Percentiles rank a stretch among this genome's conserved stretches.
Evolutionary conservation across 2,329 filamentous ascomycete genomes (phyloP).

Genomic region (Rhinocladiella mackenziei): DNA sequence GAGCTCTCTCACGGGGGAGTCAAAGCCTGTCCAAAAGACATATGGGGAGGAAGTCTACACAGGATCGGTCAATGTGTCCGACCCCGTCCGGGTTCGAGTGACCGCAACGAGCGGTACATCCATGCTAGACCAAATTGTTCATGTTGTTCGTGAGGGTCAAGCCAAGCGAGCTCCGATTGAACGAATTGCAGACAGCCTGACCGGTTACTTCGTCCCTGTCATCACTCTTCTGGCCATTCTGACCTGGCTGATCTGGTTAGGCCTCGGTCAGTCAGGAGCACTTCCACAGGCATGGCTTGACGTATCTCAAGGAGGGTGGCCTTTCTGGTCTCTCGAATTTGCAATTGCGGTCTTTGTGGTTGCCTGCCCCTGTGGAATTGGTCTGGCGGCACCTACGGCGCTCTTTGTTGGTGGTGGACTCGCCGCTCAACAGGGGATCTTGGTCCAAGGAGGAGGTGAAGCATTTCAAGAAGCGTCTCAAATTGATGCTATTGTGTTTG

Average conservation of each 20-base stretch:
- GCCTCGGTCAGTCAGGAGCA: slow-evolving; percentile 41
- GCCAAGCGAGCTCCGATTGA: slow-evolving; percentile 48
- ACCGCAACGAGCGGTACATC: slow-evolving; percentile 45
- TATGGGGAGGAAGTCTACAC: slow-evolving; percentile 43
- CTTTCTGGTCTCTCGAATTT: slow-evolving; percentile 56
- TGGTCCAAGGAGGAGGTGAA: slow-evolving; percentile 79
- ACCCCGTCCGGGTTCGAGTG: slow-evolving; percentile 43
- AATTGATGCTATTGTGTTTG: slow-evolving; percentile 75
- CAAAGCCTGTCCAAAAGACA: slow-evolving; percentile 43
- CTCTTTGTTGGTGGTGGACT: slow-evolving; percentile 77
- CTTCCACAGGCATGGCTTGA: slow-evolving; percentile 50
- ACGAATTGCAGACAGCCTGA: slow-evolving; percentile 45
- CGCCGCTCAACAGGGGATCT: slow-evolving; percentile 72
- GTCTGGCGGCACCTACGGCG: slow-evolving; percentile 81
- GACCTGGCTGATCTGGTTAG: slow-evolving; percentile 47
- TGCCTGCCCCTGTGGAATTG: slow-evolving; percentile 78
- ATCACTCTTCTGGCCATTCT: slow-evolving; percentile 47
- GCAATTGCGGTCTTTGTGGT: slow-evolving; percentile 84
- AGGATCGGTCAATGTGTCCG: slow-evolving; percentile 47
- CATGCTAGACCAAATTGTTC: slow-evolving; percentile 49
- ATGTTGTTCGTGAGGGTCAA: slow-evolving; percentile 48
- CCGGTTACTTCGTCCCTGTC: slow-evolving; percentile 48
- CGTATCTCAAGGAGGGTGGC: slow-evolving; percentile 47
- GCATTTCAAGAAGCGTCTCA: slow-evolving; percentile 80
- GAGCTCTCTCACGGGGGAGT: slow-evolving; percentile 70